Evolutionary conservation across 2,329 filamentous ascomycete genomes (phyloP).

Genomic region (Neopestalotiopsis rosae): DNA sequence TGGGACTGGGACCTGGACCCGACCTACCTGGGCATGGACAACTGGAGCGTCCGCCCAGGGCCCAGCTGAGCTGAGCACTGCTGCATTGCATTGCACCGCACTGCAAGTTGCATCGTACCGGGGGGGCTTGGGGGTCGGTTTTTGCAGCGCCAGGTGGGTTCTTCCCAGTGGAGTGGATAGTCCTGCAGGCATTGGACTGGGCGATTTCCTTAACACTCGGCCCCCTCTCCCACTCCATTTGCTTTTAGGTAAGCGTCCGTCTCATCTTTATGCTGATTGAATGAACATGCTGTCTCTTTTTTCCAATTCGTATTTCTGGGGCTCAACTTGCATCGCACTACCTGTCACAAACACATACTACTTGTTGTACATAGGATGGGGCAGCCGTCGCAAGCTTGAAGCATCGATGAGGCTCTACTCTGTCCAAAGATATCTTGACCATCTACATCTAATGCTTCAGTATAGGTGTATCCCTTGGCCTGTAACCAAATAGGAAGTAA

Average conservation of each 20-base stretch:
- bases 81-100: background rate
- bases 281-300: slow-evolving; percentile 3
- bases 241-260: slow-evolving; percentile 1
- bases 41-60: background rate
- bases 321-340: background rate
- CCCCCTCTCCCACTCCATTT: background rate
- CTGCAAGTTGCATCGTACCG: background rate
- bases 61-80: background rate
- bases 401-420: no score
- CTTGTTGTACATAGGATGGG: background rate
- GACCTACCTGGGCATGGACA: no score
- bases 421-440: no score
- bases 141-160: background rate
- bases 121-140: background rate
- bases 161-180: background rate
- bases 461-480: background rate
- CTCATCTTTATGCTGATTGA: slow-evolving; percentile 9
- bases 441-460: no score
- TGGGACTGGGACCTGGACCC: no score
- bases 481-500: background rate
- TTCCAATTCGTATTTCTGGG: background rate
- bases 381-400: no score
- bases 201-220: background rate
- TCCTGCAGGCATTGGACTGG: background rate
- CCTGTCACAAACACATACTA: background rate